Evolutionary conservation across 2,329 filamentous ascomycete species (phyloP), one percentile per base, ranked within the genome.

Genomic region (Ophiostoma novo-ulmi): DNA sequence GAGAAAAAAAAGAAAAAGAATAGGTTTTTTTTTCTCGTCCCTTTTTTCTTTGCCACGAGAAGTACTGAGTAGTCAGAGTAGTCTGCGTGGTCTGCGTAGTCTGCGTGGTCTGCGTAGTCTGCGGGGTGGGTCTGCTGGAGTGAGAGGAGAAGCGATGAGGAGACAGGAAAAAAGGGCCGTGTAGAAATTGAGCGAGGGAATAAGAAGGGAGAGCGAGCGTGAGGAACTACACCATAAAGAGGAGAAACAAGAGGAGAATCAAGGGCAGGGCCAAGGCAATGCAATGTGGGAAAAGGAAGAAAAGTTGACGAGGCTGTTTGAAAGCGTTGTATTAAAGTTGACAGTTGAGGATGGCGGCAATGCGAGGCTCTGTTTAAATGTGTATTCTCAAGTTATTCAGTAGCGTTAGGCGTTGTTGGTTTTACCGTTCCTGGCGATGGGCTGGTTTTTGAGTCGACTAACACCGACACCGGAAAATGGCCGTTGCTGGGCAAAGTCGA

Each of bases 91-190:
- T 69, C 68, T 71, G 69, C 55, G 67, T 68, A 36, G 67, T 69
- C 68, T 71, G 69, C 55, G 67, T 68, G 35, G 67, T 61, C 36
- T 69, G 68, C 66, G 70, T 71, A 69, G 67, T 69, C 68, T 71
- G 70, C 70, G 68, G 70, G 68, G 70, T 71, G 70, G 70, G 70
- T 71, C 70, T 67, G 31, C 70, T 63, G 31, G 39, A 61, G 48
- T 22, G 38, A 55, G 65, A 58, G 61, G 26, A 39, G 44, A 69
- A 70, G 31, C 14, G 41, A 70, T 67, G 52, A 70, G 41, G 36
- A 58, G 67, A 52, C 44, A 66, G 52, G 26, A 14, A 22, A 69
- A 58, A 69, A 48, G 44, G 26, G 63, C 22, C 17, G 61, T 44
- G 58, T 26, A 66, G 6, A 65, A 41, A 17, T 38, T 36, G 52